phyloP scores from a whole-genome alignment of 2,329 filamentous ascomycete genomes.

The Epichloe amarillans region DNA sequence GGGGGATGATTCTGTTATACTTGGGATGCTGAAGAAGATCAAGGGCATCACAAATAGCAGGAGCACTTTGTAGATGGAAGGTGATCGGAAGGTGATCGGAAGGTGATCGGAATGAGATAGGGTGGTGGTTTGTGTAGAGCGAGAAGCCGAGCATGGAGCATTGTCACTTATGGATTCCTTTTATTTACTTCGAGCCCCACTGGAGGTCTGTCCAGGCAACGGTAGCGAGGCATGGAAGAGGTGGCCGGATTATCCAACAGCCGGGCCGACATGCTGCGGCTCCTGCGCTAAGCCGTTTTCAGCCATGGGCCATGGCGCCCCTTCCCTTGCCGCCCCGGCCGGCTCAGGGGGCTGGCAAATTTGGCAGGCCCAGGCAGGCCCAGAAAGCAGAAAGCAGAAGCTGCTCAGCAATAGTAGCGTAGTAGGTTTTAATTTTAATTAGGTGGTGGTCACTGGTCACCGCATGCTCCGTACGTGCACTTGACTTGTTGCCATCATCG shows the following conservation, averaged over 20 bases:
- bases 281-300: background rate
- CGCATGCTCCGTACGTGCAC: background rate
- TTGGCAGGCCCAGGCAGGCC: background rate
- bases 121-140: slow-evolving; percentile 12
- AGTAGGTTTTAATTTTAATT: too few relatives aligned
- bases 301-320: background rate
- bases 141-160: slow-evolving; percentile 9
- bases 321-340: background rate
- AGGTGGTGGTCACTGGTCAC: too few relatives aligned
- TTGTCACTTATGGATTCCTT: slow-evolving; percentile 20
- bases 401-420: too few relatives aligned
- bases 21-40: slow-evolving; percentile 10
- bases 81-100: slow-evolving; percentile 8
- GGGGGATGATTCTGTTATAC: slow-evolving; percentile 9
- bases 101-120: slow-evolving; percentile 9
- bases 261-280: background rate
- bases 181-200: slow-evolving; percentile 33
- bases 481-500: background rate
- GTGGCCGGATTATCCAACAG: slow-evolving; percentile 6
- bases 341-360: background rate
- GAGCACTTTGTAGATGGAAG: slow-evolving; percentile 2
- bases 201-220: slow-evolving; percentile 23
- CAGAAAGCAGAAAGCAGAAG: background rate
- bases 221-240: background rate
- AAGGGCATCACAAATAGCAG: slow-evolving; percentile 2